Evolutionary conservation across 2,329 filamentous ascomycete species (phyloP).

Genomic region (Intubia oerlemansii): DNA sequence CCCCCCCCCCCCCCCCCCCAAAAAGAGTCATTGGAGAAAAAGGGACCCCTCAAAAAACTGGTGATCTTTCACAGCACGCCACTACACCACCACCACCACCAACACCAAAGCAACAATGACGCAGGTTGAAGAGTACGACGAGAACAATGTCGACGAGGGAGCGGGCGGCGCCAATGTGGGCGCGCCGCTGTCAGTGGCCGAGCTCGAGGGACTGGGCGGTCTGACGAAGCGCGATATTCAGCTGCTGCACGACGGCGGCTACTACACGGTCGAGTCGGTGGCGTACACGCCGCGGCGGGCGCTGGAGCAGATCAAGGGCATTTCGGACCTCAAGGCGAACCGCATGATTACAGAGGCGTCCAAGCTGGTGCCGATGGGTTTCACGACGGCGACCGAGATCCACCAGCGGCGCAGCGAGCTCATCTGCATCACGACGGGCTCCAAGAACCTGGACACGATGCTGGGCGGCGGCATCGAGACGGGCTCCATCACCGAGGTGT

Average conservation of each 20-base stretch:
- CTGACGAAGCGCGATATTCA: slow-evolving; percentile 93
- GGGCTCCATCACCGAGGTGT: slow-evolving; percentile 92
- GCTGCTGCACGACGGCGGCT: slow-evolving; percentile 75
- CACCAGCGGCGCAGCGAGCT: slow-evolving; percentile 89
- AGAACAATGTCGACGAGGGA: slow-evolving; percentile 24
- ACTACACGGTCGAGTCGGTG: slow-evolving; percentile 85
- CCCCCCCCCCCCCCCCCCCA: no score
- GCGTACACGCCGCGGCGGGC: slow-evolving; percentile 73
- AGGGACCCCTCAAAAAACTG: no score
- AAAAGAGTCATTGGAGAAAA: no score
- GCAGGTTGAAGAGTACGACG: slow-evolving; percentile 42
- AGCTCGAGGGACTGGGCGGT: slow-evolving; percentile 76
- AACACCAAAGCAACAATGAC: no score
- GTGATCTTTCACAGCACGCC: not conserved
- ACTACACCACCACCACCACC: slow-evolving; percentile 8
- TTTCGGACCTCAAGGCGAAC: slow-evolving; percentile 87
- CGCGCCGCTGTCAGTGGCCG: slow-evolving; percentile 73
- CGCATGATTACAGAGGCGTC: slow-evolving; percentile 85
- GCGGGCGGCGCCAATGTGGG: slow-evolving; percentile 55
- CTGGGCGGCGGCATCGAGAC: slow-evolving; percentile 91
- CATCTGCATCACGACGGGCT: slow-evolving; percentile 94
- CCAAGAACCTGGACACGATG: slow-evolving; percentile 89
- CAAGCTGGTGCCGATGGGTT: slow-evolving; percentile 95
- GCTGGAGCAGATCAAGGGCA: slow-evolving; percentile 90
- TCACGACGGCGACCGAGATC: slow-evolving; percentile 98